phyloP scores from a whole-genome alignment of 2,329 filamentous ascomycete genomes.

The Aureobasidium namibiae region DNA sequence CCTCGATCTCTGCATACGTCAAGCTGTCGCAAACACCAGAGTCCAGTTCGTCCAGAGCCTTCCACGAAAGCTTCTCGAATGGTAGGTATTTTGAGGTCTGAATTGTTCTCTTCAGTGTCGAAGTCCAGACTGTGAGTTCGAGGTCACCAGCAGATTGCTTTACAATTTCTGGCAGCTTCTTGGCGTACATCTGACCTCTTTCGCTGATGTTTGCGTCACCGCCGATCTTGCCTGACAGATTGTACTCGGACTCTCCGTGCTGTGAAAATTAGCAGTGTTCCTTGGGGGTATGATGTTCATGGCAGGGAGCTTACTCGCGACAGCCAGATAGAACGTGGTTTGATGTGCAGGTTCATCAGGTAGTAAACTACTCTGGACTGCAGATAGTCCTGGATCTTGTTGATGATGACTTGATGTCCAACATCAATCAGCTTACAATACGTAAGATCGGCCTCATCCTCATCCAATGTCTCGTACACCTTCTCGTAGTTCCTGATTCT shows the following conservation, averaged over 20 bases:
- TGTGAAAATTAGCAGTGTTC: not conserved
- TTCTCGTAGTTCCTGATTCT: slow-evolving; percentile 97
- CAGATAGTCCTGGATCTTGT: slow-evolving; percentile 91
- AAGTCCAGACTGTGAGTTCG: slow-evolving; percentile 66
- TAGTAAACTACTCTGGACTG: slow-evolving; percentile 97
- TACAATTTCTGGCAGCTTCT: slow-evolving; percentile 75
- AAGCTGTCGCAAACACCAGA: slow-evolving; percentile 93
- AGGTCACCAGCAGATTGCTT: slow-evolving; percentile 75
- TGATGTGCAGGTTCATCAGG: slow-evolving; percentile 97
- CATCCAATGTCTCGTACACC: slow-evolving; percentile 88
- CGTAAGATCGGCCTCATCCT: slow-evolving; percentile 77
- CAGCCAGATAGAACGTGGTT: slow-evolving; percentile 91
- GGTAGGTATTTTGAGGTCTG: slow-evolving; percentile 81
- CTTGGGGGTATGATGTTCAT: not conserved
- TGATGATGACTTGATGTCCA: slow-evolving; percentile 94
- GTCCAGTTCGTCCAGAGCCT: slow-evolving; percentile 94
- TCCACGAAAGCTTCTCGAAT: slow-evolving; percentile 97
- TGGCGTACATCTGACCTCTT: slow-evolving; percentile 80
- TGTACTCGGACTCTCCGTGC: slow-evolving; percentile 91
- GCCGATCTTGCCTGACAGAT: slow-evolving; percentile 82
- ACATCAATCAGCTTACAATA: slow-evolving; percentile 98
- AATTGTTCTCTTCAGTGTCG: slow-evolving; percentile 74
- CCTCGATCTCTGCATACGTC: slow-evolving; percentile 91
- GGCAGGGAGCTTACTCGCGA: slow-evolving; percentile 56
- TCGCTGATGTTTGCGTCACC: slow-evolving; percentile 82